Evolutionary conservation across 257 asterid genomes (phyloP).

Genomic region (Rehmannia glutinosa): DNA sequence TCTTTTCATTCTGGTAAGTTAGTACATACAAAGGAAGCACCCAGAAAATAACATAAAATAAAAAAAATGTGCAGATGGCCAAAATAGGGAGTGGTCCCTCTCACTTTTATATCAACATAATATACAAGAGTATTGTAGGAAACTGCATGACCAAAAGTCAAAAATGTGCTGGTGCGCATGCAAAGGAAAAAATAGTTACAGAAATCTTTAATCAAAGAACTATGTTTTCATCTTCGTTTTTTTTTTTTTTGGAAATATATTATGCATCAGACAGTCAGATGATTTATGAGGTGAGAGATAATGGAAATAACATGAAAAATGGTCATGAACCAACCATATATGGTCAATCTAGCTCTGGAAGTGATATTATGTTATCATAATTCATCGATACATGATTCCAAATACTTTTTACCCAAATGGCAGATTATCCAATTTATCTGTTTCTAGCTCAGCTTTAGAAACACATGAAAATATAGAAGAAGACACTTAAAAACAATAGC

Average conservation of each 20-base stretch:
- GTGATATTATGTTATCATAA: not conserved
- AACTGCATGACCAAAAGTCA: not conserved
- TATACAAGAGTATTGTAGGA: not conserved
- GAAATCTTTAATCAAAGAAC: not conserved
- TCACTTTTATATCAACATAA: too few relatives aligned
- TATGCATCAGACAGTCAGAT: not conserved
- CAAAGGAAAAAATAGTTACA: not conserved
- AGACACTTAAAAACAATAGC: constrained; percentile 11
- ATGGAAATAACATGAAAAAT: not conserved
- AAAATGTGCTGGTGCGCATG: not conserved
- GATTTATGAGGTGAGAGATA: not conserved
- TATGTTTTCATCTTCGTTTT: not conserved
- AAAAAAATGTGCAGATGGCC: too few relatives aligned
- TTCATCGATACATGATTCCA: not conserved
- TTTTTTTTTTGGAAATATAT: not conserved
- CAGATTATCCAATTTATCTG: constrained; percentile 5
- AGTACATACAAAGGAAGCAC: not conserved
- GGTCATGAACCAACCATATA: not conserved
- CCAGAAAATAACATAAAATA: not conserved
- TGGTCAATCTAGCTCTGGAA: not conserved
- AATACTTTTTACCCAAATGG: not conserved
- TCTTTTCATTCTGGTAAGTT: not conserved
- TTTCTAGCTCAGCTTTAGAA: not conserved
- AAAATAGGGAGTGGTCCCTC: not conserved
- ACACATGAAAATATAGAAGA: not conserved